Evolutionary conservation across 192 early-diverging fungal genomes (phyloP), one percentile per base, ranked within the genome.

Genomic region (Chytriomyces sp.): DNA sequence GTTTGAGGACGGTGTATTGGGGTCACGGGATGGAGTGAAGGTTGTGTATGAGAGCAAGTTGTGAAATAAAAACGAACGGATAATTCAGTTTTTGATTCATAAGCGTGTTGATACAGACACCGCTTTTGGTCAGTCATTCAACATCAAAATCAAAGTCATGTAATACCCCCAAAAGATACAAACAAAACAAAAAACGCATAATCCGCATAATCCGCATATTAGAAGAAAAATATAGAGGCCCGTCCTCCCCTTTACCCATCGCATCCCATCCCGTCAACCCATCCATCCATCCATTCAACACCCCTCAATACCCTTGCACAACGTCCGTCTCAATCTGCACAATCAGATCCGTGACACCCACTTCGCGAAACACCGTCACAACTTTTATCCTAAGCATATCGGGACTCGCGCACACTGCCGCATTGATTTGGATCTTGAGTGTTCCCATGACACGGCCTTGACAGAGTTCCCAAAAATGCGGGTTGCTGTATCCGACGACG

Each of bases 391-490:
- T 69, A 5, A 82, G 23, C 46, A 67, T 20, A 46, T 87, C 81
- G 45, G 78, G 78, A 66, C 83, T 78, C 11, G 61, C 71, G 24
- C 62, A 48, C 11, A 59, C 71, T 5, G 24, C 26, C 7, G 64
- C 60, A 35, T 47, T 35, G 7, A 81, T 71, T 69, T 83, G 82
- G 7, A 87, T 66, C 62, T 83, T 83, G 63, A 87, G 81, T 48
- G 80, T 76, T 13, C 86, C 86, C 26, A 87, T 80, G 64, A 78
- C 68, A 50, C 80, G 75, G 26, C 80, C 80, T 24, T 72, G 76
- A 44, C 72, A 77, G 16, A 87, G 43, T 71, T 87, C 86, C 86
- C 86, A 87, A 67, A 84, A 85, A 76, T 87, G 86, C 23, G 83
- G 72, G n/a, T 72, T 61, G 10, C 78, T 78, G 60, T 78, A 81